These are phyloP conservation scores for Tuber calosporum DNA, from an alignment of 495 filamentous ascomycete genomes.

Conservation along the genomic window DNA sequence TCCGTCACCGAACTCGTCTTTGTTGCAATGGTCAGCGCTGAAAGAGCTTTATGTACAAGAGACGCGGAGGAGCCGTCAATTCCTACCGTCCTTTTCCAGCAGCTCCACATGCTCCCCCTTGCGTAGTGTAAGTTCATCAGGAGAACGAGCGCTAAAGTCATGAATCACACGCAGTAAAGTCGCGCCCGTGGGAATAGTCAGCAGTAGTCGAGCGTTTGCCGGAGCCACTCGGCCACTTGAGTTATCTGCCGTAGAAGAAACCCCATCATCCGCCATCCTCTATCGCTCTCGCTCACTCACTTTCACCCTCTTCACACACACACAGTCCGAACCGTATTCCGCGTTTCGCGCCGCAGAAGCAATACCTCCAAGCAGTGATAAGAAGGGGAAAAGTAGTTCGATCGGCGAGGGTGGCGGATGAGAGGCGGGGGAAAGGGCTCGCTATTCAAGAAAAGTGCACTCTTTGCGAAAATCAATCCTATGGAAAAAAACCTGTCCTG, in stretches of 20 bases:
- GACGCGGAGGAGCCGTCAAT: slow-evolving; percentile 35
- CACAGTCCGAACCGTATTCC: neutral
- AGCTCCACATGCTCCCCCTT: slow-evolving; percentile 88
- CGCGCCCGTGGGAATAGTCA: slow-evolving; percentile 22
- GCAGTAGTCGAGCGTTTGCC: slow-evolving; percentile 12
- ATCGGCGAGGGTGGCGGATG: slow-evolving; percentile 7
- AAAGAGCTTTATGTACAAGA: slow-evolving; percentile 47
- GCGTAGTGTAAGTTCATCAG: slow-evolving; percentile 80
- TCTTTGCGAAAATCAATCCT: neutral
- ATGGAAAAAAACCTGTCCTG: neutral
- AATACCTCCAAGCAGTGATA: neutral
- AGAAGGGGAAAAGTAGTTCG: neutral
- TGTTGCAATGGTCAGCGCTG: slow-evolving; percentile 39
- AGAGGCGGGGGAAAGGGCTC: slow-evolving; percentile 13
- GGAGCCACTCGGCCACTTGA: neutral
- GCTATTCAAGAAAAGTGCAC: slow-evolving; percentile 24
- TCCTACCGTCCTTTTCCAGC: slow-evolving; percentile 58
- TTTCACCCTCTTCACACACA: slow-evolving; percentile 4
- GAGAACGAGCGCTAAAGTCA: slow-evolving; percentile 81
- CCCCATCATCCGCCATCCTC: slow-evolving; percentile 13
- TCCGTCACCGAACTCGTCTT: slow-evolving; percentile 91
- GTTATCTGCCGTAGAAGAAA: neutral
- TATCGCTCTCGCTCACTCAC: slow-evolving; percentile 9
- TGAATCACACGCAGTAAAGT: slow-evolving; percentile 45
- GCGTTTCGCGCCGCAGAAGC: neutral